Percentiles rank a stretch among this genome's conserved stretches.
Conservation (phyloP, 441 rosid species). For the Bruguiera hainesii region DNA sequence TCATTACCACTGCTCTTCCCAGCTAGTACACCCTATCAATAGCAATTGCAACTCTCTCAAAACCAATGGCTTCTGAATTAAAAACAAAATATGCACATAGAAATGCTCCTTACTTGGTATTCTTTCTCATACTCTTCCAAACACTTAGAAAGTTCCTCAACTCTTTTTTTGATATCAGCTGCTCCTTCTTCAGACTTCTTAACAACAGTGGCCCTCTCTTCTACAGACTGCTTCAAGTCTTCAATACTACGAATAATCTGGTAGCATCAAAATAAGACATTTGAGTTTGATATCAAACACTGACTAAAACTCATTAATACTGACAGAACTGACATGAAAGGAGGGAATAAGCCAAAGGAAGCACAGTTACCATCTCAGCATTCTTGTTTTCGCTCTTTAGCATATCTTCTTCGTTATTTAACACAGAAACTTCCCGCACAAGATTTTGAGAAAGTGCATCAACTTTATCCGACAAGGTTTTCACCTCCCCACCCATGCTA, state of each 20-base stretch:
- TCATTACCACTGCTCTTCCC: slow-evolving; percentile 95
- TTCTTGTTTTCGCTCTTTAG: slow-evolving; percentile 69
- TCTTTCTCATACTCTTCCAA: slow-evolving; percentile 81
- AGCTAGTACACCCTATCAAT: slow-evolving; percentile 79
- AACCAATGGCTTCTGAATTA: background rate
- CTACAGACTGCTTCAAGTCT: slow-evolving; percentile 70
- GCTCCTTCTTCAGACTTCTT: slow-evolving; percentile 84
- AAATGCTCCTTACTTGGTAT: slow-evolving; percentile 60
- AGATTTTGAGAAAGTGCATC: slow-evolving; percentile 72
- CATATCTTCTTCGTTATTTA: slow-evolving; percentile 73
- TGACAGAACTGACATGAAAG: no score
- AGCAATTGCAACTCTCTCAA: slow-evolving; percentile 25
- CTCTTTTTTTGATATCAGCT: slow-evolving; percentile 60
- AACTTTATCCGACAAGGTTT: slow-evolving; percentile 65
- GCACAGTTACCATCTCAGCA: slow-evolving; percentile 60
- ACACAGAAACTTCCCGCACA: slow-evolving; percentile 68
- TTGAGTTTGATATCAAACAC: background rate
- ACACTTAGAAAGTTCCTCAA: slow-evolving; percentile 65
- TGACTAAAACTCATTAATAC: background rate
- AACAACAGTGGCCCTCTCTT: slow-evolving; percentile 71
- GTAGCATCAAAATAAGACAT: slow-evolving; percentile 23
- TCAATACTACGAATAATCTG: slow-evolving; percentile 69
- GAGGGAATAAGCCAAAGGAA: background rate
- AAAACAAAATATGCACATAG: background rate
- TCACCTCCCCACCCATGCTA: slow-evolving; percentile 88